Base-by-base conservation (phyloP, 2,329 filamentous ascomycete species). In the Orbilia javanica region DNA sequence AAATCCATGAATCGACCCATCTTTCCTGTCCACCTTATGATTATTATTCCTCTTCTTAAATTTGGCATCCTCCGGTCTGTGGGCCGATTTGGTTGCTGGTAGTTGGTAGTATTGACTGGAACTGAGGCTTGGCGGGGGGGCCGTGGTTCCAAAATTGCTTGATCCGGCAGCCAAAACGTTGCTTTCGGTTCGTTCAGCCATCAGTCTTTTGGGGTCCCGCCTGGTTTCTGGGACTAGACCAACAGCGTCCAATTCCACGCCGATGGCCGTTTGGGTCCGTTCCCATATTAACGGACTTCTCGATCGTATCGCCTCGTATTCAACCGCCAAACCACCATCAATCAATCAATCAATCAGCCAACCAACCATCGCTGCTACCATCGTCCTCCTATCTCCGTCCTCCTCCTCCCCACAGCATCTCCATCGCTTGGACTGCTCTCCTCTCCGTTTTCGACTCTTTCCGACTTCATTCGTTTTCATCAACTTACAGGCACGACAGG, bases 121-220 rank as follows among this genome's bases (percentile, higher is more conserved):
- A 36, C 29, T 10, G 31, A 18, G 22, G 22, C 52, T 15, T n/a
- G n/a, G 42, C 42, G 42, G n/a, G 34, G 20, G 55, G 20, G n/a
- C 55, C 55, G 55, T 60, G 55, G 22, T 57, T 36, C 29, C 18
- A 7, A 60, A 27, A 64, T 39, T 50, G 60, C 25, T 50, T 5
- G 60, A 46, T 64, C 39, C 60, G 60, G 60, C 39, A 25, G 36
- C 20, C 6, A 15, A 34, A 18, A 31, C 25, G 39, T 48, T 64
- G 42, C 13, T 29, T 64, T 20, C 36, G 4, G 11, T 18, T 10
- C 6, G n/a, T 20, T 64, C 25, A 7, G 15, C 44, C 39, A 15
- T 11, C 48, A 27, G 27, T 42, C 60, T 68, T 44, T 67, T 29
- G 18, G 53, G 25, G 53, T 29, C 27, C 50, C 25, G 20, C 48